Base-by-base conservation (phyloP, 768 basidiomycete genomes). In the Tricholoma bakamatsutake region DNA sequence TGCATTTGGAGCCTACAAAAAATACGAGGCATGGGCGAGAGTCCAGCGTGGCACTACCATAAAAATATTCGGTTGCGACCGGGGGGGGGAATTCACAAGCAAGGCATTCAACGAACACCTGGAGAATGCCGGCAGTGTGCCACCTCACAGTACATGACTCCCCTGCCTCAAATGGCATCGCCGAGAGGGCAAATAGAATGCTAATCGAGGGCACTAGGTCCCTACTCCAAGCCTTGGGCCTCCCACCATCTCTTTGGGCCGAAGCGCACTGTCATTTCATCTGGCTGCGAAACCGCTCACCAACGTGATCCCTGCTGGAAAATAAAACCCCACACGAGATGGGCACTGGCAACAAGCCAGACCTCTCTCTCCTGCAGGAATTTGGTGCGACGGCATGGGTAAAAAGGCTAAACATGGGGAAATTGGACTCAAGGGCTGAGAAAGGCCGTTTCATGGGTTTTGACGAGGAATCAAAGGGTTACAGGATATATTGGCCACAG, bases 251-350 rank as follows among this genome's bases (percentile, higher is more conserved):
- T 27, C 50, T 61, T 13, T 61, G 57, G 54, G 50, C 46, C 15
- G 54, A 61, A 39, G 59, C 51, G 13, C 40, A 17, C n/a, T 30
- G n/a, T 12, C 50, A 57, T n/a, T 40, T 49, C 2, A 51, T 50
- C 15, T 56, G 57, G 53, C 24, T 57, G 9, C 10, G 33, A 2
- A 57, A 60, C 31, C 5, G 31, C 31, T 31, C 28, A 40, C 53
- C 47, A 10, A 54, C 55, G 3, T 13, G 31, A 1, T 13, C 46
- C 5, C 52, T 59, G 6, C 30, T 24, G 2, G 40, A 42, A 8
- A 56, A 57, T 1, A 42, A 42, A 43, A 54, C 59, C 1, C 55
- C 59, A 8, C 31, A 60, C n/a, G n/a, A n/a, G 28, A 47, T 37
- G 15, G 52, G 52, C 0, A 57, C 56, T 1, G 50, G 50, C 3